Base-by-base conservation (phyloP, 1,284 basidiomycete genomes). In the Tranzscheliella williamsii region DNA sequence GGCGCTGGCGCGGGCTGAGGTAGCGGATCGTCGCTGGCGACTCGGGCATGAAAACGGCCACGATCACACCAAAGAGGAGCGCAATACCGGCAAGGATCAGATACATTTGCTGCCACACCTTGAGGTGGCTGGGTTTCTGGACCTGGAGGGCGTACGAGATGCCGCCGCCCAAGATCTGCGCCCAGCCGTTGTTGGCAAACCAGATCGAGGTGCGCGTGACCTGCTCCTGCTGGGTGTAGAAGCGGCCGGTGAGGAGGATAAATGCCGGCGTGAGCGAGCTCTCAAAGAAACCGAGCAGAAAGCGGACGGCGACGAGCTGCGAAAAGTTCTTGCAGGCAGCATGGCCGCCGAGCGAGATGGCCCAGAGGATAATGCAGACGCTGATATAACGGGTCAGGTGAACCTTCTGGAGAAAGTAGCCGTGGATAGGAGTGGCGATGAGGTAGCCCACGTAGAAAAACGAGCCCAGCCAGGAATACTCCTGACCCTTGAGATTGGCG, bases 1-100 rank as follows among this genome's bases (percentile, higher is more conserved):
- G 58, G 24, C 81, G 78, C 60, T 85, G 82, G 48, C 83, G 80
- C 18, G 78, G 72, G 22, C 80, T 79, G 58, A 80, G 83, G 38
- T 63, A 61, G 1, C 48, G 38, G 9, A 63, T 57, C 4, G 54
- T 65, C 1, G 57, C 67, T 0, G 72, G 72, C 5, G 54, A 56
- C 16, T 53, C 49, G 2, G 73, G 71, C 47, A 74, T 49, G 39
- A 72, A 50, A 13, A 53, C 16, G 21, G 65, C 21, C 17, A 63
- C 49, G 2, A 71, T 31, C 21, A 75, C 2, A 3, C 67, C 63
- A 22, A 71, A 67, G 9, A 47, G 18, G 7, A 71, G 23, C 1
- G 73, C 71, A 15, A 72, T 47, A 7, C 51, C 51, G 24, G 67
- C 73, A 1, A 75, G 50, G 32, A 71, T 70, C 17, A 75, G 40